Percentiles rank a stretch among this genome's conserved stretches.
Evolutionary conservation across 2,329 filamentous ascomycete genomes (phyloP).

Genomic region (Aureobasidium sp.): DNA sequence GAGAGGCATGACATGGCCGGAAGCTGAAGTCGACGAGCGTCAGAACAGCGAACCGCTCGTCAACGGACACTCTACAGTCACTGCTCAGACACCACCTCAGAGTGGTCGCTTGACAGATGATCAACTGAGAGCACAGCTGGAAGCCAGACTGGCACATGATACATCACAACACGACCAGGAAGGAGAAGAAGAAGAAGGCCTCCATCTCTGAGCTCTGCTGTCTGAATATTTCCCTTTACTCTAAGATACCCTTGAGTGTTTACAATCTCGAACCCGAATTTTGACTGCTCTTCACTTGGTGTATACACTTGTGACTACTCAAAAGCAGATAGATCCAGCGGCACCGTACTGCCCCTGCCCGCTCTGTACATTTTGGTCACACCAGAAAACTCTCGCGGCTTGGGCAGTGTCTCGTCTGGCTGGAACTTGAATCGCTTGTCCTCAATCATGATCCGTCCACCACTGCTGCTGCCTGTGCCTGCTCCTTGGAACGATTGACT

Average conservation of each 20-base stretch:
- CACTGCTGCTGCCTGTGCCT: constrained; percentile 1
- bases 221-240: background rate
- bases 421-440: constrained; percentile 85
- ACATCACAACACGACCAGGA: constrained; percentile 34
- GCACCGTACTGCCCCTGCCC: constrained; percentile 88
- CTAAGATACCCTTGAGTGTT: constrained; percentile 2
- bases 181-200: constrained; percentile 51
- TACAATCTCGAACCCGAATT: background rate
- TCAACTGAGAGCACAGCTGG: constrained; percentile 50
- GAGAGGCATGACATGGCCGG: constrained; percentile 49
- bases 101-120: constrained; percentile 52
- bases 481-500: constrained; percentile 14
- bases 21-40: constrained; percentile 24
- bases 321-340: constrained; percentile 67
- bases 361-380: constrained; percentile 75
- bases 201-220: constrained; percentile 49
- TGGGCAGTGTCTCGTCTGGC: constrained; percentile 72
- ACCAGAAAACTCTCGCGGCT: constrained; percentile 74
- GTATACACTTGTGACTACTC: constrained; percentile 26
- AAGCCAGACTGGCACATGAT: constrained; percentile 45
- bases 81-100: constrained; percentile 15
- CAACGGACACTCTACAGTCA: constrained; percentile 7
- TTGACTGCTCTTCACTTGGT: too few species aligned
- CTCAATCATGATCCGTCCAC: constrained; percentile 50
- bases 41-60: constrained; percentile 20